Evolutionary conservation across 192 early-diverging fungal species (phyloP), one percentile per base, ranked within the genome.

Genomic region (Mycoemilia scoparia): DNA sequence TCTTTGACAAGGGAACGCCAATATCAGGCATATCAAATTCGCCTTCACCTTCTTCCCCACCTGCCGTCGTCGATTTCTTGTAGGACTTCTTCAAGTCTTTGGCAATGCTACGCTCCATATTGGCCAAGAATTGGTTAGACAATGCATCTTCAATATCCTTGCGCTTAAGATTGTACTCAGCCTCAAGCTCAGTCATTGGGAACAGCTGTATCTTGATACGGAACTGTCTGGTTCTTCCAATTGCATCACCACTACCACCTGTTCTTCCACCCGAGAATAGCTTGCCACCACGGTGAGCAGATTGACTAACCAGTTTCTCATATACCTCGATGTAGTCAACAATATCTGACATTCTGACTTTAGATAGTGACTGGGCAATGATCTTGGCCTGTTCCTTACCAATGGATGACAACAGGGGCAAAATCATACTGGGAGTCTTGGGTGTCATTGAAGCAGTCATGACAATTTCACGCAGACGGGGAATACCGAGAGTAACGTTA

Each of bases 401-500:
- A 3, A 86, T 73, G 41, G 65, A 59, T 2, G 60, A 40, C 4
- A 63, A 52, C 43, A 96, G 54, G 12, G 82, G 84, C 33, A 99
- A 66, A 9, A 77, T 67, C 88, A 99, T 99, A 42, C 76, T 68
- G 0, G 96, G 96, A 2, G 90, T 95, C 45, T 89, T 78, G 40
- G 90, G 82, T 16, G 67, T 60, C 22, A 68, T 64, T 7, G 87
- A 88, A 4, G 91, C 96, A 4, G 89, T 93, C 92, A 99, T 99
- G 57, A 99, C 80, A 45, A 99, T 92, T 69, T 99, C 96, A 50
- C 91, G 84, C 37, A 99, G 62, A 73, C 96, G 90, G 24, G 96
- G 96, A 40, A 99, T 96, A 76, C 96, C 96, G 24, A 99, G 73
- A 2, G 96, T 99, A 16, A 99, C 96, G 73, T 99, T 99, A 52